Evolutionary conservation across 2,329 filamentous ascomycete genomes (phyloP).

Genomic region (Claviceps humidiphila): DNA sequence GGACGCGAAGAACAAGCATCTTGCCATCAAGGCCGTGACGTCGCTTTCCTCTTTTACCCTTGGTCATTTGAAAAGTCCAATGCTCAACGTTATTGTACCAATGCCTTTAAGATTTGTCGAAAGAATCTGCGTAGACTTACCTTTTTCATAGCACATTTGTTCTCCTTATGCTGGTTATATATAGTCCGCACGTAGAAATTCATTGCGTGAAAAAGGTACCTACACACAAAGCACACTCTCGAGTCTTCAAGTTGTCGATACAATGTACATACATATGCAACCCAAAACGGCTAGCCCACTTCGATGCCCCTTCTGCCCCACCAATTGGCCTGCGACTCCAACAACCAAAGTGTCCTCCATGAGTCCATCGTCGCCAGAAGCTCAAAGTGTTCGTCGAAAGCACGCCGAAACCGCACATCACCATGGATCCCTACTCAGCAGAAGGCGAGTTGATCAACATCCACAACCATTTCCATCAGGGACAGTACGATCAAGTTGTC

Average conservation of each 20-base stretch:
- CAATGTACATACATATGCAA: too few relatives aligned
- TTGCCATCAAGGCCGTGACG: neutral
- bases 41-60: neutral
- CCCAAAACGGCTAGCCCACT: neutral
- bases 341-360: slow-evolving; percentile 6
- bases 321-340: slow-evolving; percentile 2
- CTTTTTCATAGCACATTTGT: too few relatives aligned
- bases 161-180: neutral
- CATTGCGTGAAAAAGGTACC: neutral
- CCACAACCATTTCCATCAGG: slow-evolving; percentile 59
- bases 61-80: too few relatives aligned
- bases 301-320: neutral
- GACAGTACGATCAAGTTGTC: slow-evolving; percentile 75
- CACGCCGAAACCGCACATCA: slow-evolving; percentile 14
- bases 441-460: slow-evolving; percentile 62
- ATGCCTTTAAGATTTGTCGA: too few relatives aligned
- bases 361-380: slow-evolving; percentile 1
- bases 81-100: too few relatives aligned
- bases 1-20: neutral
- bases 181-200: neutral
- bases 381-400: neutral
- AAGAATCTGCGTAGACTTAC: too few relatives aligned
- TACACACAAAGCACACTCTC: neutral
- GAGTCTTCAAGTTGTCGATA: neutral
- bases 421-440: slow-evolving; percentile 58